A percentile compares a stretch with the other conserved stretches of the same genome.
phyloP scores from a whole-genome alignment of 1,284 basidiomycete genomes.

The Ustilago sp. region DNA sequence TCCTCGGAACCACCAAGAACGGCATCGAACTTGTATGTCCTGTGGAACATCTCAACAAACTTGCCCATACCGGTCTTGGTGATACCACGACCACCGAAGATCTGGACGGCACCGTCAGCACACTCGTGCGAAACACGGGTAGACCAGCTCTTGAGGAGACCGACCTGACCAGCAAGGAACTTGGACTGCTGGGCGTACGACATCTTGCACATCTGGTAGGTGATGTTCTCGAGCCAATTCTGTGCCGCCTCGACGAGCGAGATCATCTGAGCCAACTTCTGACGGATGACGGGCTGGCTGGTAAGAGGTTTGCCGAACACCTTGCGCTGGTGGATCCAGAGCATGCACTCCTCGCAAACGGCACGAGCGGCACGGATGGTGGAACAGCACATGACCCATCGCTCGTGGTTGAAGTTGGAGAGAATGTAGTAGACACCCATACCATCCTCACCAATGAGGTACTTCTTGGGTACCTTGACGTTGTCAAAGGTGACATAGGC shows the following conservation, averaged over 20 bases:
- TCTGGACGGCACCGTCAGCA: constrained; percentile 82
- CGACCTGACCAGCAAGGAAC: constrained; percentile 76
- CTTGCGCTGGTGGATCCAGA: constrained; percentile 69
- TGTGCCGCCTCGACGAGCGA: constrained; percentile 84
- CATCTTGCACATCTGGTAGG: constrained; percentile 88
- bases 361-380: constrained; percentile 74
- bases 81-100: constrained; percentile 78
- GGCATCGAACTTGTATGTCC: constrained; percentile 80
- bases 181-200: constrained; percentile 78
- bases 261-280: constrained; percentile 87
- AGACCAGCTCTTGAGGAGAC: constrained; percentile 76
- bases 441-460: constrained; percentile 85
- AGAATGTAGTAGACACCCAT: constrained; percentile 81
- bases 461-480: constrained; percentile 84
- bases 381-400: constrained; percentile 78
- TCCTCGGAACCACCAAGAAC: constrained; percentile 70
- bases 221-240: constrained; percentile 88
- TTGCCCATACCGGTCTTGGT: constrained; percentile 77
- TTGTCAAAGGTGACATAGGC: constrained; percentile 89
- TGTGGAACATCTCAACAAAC: constrained; percentile 72
- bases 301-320: constrained; percentile 75
- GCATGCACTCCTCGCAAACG: constrained; percentile 63
- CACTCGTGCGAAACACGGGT: constrained; percentile 70
- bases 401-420: constrained; percentile 72
- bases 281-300: constrained; percentile 83